Percentiles rank a stretch among this genome's conserved stretches.
Evolutionary conservation across 1,284 basidiomycete genomes (phyloP).

Genomic region (Puccinia hordei): DNA sequence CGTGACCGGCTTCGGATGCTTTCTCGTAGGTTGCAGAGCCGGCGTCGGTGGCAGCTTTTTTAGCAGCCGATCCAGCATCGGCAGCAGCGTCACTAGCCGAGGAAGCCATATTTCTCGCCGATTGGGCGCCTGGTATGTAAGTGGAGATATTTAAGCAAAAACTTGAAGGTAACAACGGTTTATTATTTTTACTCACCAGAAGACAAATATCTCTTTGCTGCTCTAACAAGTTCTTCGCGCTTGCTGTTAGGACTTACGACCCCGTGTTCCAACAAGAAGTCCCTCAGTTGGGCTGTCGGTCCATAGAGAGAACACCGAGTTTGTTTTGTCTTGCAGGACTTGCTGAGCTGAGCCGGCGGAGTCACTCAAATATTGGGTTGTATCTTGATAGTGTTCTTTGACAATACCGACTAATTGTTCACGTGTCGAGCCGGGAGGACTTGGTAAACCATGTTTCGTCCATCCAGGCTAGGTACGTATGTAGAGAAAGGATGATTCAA

Average conservation of each 20-base stretch:
- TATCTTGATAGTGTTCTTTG: constrained; percentile 68
- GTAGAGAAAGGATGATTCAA: constrained; percentile 51
- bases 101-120: constrained; percentile 41
- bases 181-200: constrained; percentile 18
- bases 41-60: not conserved
- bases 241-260: constrained; percentile 76
- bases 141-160: not conserved
- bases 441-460: constrained; percentile 50
- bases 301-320: constrained; percentile 66
- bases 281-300: constrained; percentile 75
- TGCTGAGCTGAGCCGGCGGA: constrained; percentile 70
- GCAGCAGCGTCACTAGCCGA: constrained; percentile 17
- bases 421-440: constrained; percentile 46
- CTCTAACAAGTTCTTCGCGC: constrained; percentile 75
- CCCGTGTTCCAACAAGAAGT: constrained; percentile 83
- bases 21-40: constrained; percentile 16
- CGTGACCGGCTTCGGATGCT: constrained; percentile 4
- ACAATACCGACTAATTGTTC: constrained; percentile 62
- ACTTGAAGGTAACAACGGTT: not conserved
- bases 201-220: constrained; percentile 24
- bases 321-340: constrained; percentile 65
- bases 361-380: constrained; percentile 65
- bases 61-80: not conserved
- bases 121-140: constrained; percentile 23
- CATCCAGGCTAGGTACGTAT: constrained; percentile 48